Conservation (phyloP, 768 basidiomycete genomes). For the Tulasnella sp. region DNA sequence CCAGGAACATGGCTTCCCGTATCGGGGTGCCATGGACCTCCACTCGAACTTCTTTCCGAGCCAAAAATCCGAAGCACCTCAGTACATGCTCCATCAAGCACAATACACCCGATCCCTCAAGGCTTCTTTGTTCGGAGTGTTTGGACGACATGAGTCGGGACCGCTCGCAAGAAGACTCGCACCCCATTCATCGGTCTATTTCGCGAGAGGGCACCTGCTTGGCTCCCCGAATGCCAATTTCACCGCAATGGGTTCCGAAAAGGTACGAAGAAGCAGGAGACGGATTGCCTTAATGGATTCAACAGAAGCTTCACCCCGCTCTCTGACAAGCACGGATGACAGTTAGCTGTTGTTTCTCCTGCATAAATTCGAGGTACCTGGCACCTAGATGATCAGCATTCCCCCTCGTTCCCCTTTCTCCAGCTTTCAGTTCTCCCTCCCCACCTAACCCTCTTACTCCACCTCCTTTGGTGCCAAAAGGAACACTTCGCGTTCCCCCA, state of each 20-base stretch:
- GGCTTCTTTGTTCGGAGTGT: conserved; percentile 1
- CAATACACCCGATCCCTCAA: neutral
- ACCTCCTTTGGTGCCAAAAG: neutral
- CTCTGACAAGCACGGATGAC: neutral
- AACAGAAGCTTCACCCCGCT: neutral
- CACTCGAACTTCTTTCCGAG: neutral
- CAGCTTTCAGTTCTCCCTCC: neutral
- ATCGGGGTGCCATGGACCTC: conserved; percentile 4
- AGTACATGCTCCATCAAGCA: neutral
- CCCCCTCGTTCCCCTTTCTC: conserved; percentile 4
- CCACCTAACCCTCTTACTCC: neutral
- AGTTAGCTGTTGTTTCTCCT: neutral
- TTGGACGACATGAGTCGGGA: conserved; percentile 2
- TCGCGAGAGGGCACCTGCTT: neutral
- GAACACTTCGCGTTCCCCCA: neutral
- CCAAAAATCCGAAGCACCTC: conserved; percentile 1
- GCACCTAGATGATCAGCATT: neutral
- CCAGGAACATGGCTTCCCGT: neutral
- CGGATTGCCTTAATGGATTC: neutral
- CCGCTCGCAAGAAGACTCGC: neutral
- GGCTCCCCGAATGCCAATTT: conserved; percentile 11
- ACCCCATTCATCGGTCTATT: conserved; percentile 7
- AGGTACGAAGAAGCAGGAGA: neutral
- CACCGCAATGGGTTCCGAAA: neutral
- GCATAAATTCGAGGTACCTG: neutral